phyloP scores from a whole-genome alignment of 2,329 filamentous ascomycete species.

The Emericellopsis atlantica region DNA sequence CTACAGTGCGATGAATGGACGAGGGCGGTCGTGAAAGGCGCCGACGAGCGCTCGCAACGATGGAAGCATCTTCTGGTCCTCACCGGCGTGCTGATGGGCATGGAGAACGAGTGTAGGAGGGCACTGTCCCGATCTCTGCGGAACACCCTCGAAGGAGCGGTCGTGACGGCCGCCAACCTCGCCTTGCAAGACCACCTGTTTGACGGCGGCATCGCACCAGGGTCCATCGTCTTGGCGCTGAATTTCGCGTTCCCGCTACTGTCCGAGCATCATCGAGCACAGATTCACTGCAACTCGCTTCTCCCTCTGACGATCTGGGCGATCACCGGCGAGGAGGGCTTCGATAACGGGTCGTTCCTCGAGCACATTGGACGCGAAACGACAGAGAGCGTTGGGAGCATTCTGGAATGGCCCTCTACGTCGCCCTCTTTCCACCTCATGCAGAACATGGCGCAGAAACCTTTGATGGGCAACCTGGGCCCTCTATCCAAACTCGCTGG shows the following conservation, averaged over 20 bases:
- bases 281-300: conserved; percentile 55
- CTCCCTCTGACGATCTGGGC: conserved; percentile 58
- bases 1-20: conserved; percentile 40
- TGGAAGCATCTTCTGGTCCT: conserved; percentile 82
- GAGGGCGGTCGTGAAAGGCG: conserved; percentile 41
- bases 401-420: conserved; percentile 50
- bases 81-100: conserved; percentile 65
- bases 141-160: conserved; percentile 56
- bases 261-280: conserved; percentile 41
- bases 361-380: conserved; percentile 57
- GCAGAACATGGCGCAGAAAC: conserved; percentile 43
- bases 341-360: conserved; percentile 66
- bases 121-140: conserved; percentile 53
- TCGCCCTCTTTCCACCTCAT: conserved; percentile 50
- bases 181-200: conserved; percentile 40
- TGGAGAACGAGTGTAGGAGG: conserved; percentile 50
- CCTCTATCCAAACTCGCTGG: conserved; percentile 53
- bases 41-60: conserved; percentile 46
- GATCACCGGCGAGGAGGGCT: conserved; percentile 59
- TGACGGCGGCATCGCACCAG: conserved; percentile 27
- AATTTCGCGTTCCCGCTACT: conserved; percentile 67
- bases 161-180: conserved; percentile 66
- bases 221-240: conserved; percentile 55
- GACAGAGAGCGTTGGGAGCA: conserved; percentile 24
- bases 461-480: conserved; percentile 54